Evolutionary conservation across 371 early-diverging fungal genomes (phyloP), one percentile per base, ranked within the genome.

Genomic region (Mucor saturninus): DNA sequence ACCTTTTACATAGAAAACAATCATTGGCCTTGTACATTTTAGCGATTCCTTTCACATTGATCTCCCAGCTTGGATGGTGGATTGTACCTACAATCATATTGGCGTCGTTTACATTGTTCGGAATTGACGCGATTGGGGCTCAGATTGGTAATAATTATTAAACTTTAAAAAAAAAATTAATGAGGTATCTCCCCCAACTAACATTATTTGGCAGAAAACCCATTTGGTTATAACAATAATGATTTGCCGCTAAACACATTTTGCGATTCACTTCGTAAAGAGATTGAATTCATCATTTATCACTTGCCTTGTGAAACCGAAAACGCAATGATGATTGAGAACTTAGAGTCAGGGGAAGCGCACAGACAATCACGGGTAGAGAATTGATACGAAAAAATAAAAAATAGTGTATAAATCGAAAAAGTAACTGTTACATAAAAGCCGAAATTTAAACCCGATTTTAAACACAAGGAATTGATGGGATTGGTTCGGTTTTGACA

Each of bases 41-140:
- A 11, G 72, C 83, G 10, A 69, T 91, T n/a, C 93, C 93, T 0
- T 88, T 92, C 68, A 89, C 90, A 5, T 68, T 90, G 29, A 77
- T 88, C 9, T 64, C 64, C 11, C 77, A 79, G 45, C 72, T 88
- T 15, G 58, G 65, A 26, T 86, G 84, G 84, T 64, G 80, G 70
- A 73, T 86, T 35, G 84, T 93, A 40, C 88, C 91, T 2, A 77
- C 86, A 26, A 70, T 83, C 11, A 69, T 83, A 1, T 63, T 92
- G 10, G 85, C 87, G 9, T 69, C 90, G 0, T 93, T 92, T 59
- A 87, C 85, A 2, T 68, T 92, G 40, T 85, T 90, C 61, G 93
- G 93, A 66, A 87, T 91, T 64, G 91, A 91, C 66, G 80, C 80
- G 39, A 89, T 92, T 63, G 85, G 83, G 53, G 64, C 72, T 21